Evolutionary conservation across 495 filamentous ascomycete species (phyloP), one percentile per base, ranked within the genome.

Genomic region (Pyronema omphalodes): DNA sequence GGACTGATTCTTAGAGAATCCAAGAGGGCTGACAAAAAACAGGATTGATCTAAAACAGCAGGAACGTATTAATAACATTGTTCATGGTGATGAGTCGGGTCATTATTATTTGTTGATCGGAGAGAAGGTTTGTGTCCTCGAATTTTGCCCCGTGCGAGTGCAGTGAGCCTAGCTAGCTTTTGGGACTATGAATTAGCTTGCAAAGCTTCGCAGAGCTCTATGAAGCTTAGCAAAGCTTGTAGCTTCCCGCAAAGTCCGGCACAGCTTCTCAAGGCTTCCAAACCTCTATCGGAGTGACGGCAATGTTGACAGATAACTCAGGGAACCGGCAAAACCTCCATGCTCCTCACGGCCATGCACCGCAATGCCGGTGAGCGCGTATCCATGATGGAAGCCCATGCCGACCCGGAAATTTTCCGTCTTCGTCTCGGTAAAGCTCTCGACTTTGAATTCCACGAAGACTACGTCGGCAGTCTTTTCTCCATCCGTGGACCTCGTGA

Each of bases 381-480:
- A 51, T 81, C 86, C 53, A 89, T 96, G 83, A 83, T 95, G 62
- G 91, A 98, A 66, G 88, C 93, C 2, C 91, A 96, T 67, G 84
- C 84, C 36, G 88, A 96, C 68, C 74, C 88, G 1, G 91, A 98
- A 63, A 93, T 96, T 52, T 94, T 98, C 66, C 83, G 91, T 7
- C 80, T 94, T 35, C 73, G 91, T 12, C 74, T 98, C 9, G 91
- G 91, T 12, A 93, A 93, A 67, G 85, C 88, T 0, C 71, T 96
- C 15, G 89, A 98, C 64, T 98, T 84, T 65, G 91, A 98, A 56
- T 98, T 86, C 55, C 75, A 79, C 52, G 73, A 79, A 62, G 88
- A 93, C 66, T 96, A 98, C 64, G 93, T 98, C 49, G 91, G 91
- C 23, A 82, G 81, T 23, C 80, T 96, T 33, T 98, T 98, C 71